phyloP scores from a whole-genome alignment of 2,329 filamentous ascomycete species.

The Zymoseptoria tritici region DNA sequence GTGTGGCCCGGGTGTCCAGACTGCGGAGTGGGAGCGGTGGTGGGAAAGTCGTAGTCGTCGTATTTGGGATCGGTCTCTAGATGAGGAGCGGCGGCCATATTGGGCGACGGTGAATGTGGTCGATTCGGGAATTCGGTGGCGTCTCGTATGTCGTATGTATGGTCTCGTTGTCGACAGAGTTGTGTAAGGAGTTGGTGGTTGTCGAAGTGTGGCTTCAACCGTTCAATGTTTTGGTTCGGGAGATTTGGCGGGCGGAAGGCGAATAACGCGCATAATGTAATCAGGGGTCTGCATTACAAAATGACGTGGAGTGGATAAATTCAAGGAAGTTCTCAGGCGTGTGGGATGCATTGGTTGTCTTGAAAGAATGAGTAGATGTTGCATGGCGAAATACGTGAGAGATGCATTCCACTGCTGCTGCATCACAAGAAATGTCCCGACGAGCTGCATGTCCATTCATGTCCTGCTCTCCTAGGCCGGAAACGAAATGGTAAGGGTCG shows the following conservation, averaged over 20 bases:
- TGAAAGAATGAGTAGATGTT: background rate
- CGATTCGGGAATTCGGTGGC: background rate
- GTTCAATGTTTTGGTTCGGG: background rate
- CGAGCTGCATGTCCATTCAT: background rate
- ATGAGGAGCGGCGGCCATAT: slow-evolving; percentile 30
- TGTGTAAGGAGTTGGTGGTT: background rate
- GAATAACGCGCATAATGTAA: background rate
- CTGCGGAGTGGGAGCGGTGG: slow-evolving; percentile 60
- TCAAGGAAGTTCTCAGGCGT: background rate
- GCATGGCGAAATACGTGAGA: background rate
- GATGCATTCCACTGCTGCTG: background rate
- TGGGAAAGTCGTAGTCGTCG: slow-evolving; percentile 92
- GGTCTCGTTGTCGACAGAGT: background rate
- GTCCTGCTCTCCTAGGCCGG: background rate
- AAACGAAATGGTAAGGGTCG: no score
- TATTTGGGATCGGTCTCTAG: slow-evolving; percentile 74
- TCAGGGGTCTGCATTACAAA: background rate
- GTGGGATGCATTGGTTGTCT: background rate
- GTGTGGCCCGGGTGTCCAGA: slow-evolving; percentile 83
- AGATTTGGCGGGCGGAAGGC: background rate
- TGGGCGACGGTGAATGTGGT: slow-evolving; percentile 3
- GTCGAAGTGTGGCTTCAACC: background rate
- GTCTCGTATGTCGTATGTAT: background rate
- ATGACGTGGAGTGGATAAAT: background rate
- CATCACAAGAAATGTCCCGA: background rate